Conservation (phyloP, 805 yeast genomes). For the Metschnikowia sp. region DNA sequence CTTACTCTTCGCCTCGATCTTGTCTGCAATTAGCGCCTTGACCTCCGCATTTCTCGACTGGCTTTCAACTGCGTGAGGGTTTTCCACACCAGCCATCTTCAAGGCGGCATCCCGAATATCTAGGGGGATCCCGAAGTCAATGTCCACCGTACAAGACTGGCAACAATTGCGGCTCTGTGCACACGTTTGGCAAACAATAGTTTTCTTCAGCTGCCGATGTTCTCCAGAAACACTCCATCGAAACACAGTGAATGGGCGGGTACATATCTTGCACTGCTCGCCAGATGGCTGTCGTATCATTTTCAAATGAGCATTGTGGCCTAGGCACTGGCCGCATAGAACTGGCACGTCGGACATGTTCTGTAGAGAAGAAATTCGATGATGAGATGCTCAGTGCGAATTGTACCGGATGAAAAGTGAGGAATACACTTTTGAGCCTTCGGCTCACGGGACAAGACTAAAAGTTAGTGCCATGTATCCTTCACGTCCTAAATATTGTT, state of each 20-base stretch:
- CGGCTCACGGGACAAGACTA: too few relatives aligned
- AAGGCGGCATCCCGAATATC: conserved; percentile 77
- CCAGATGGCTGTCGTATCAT: conserved; percentile 71
- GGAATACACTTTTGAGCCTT: too few relatives aligned
- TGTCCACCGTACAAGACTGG: conserved; percentile 81
- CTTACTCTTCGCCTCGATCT: conserved; percentile 49
- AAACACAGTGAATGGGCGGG: conserved; percentile 78
- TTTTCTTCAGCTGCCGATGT: conserved; percentile 47
- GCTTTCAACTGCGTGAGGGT: conserved; percentile 23
- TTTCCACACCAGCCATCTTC: conserved; percentile 54
- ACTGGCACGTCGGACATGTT: conserved; percentile 46
- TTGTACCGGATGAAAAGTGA: too few relatives aligned
- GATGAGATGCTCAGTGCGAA: conserved; percentile 1
- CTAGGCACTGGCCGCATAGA: conserved; percentile 72
- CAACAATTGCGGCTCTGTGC: conserved; percentile 79
- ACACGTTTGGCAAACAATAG: conserved; percentile 76
- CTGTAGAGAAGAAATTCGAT: background rate
- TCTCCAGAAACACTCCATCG: conserved; percentile 60
- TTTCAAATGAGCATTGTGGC: conserved; percentile 60
- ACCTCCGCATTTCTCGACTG: conserved; percentile 30
- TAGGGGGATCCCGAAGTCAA: conserved; percentile 76
- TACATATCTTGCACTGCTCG: conserved; percentile 80
- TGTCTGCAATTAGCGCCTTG: conserved; percentile 43
- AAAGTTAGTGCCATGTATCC: too few relatives aligned
- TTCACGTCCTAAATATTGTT: too few relatives aligned